Percentiles rank a stretch among this genome's conserved stretches.
These are phyloP conservation scores for Cryptococcus neoformans DNA, from an alignment of 1,284 basidiomycete species.

Conservation along the genomic window DNA sequence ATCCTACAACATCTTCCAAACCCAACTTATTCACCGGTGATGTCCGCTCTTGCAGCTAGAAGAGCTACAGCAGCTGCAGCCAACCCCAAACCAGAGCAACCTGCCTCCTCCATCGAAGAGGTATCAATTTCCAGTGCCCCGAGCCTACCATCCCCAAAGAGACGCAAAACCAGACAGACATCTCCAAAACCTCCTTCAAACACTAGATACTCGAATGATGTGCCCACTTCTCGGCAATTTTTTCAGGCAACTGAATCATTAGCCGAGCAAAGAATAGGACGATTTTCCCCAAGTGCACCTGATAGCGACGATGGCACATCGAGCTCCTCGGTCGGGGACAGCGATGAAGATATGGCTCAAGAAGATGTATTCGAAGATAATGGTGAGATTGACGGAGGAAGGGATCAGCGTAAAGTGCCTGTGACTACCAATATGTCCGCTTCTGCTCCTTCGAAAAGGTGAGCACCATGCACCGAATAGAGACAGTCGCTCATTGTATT, in stretches of 20 bases:
- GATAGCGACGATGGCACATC: background rate
- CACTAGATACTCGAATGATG: too few species aligned
- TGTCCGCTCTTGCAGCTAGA: conserved; percentile 32
- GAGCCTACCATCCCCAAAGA: too few species aligned
- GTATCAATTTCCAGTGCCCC: too few species aligned
- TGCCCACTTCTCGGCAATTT: too few species aligned
- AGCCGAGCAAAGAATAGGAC: conserved; percentile 1
- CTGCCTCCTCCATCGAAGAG: too few species aligned
- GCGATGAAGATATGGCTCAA: conserved; percentile 20
- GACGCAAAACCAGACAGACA: too few species aligned
- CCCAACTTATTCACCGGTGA: background rate
- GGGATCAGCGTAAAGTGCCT: conserved; percentile 20
- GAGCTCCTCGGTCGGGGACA: conserved; percentile 1
- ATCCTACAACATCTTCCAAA: too few species aligned
- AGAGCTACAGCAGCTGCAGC: conserved; percentile 21
- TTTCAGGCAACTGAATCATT: background rate
- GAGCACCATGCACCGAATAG: background rate
- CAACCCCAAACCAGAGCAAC: background rate
- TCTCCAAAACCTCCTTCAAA: too few species aligned
- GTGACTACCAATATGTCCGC: conserved; percentile 5
- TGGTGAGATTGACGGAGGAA: conserved; percentile 21
- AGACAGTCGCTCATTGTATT: too few species aligned
- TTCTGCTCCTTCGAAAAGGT: background rate
- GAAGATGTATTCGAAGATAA: conserved; percentile 3
- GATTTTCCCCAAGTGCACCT: conserved; percentile 25